These are phyloP conservation scores for Suhomyces tanzawaensis DNA, from an alignment of 805 yeast genomes.

Conservation along the genomic window DNA sequence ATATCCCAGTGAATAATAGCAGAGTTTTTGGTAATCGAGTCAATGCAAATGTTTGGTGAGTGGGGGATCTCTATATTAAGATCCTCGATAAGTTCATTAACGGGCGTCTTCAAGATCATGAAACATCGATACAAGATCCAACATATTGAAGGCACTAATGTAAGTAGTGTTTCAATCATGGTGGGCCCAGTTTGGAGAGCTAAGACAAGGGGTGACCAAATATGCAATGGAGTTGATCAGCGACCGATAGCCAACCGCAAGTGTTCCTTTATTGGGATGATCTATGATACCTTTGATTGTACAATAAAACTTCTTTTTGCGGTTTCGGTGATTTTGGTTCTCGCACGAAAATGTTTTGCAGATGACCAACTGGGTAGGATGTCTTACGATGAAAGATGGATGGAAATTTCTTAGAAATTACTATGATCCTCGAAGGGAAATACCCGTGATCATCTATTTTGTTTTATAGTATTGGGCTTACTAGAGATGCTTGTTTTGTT, in stretches of 20 bases:
- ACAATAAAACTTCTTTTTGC: conserved; percentile 1
- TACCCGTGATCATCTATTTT: too few species aligned
- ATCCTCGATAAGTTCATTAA: conserved; percentile 44
- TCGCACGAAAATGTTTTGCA: background rate
- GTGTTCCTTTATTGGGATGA: too few species aligned
- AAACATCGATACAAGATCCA: conserved; percentile 43
- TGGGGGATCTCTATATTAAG: conserved; percentile 55
- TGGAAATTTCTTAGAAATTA: too few species aligned
- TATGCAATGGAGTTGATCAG: too few species aligned
- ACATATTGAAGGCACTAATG: conserved; percentile 30
- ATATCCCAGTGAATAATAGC: conserved; percentile 59
- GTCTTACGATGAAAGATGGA: too few species aligned
- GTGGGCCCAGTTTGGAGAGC: too few species aligned
- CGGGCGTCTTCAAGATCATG: conserved; percentile 41
- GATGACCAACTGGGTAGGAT: background rate
- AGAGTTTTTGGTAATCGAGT: conserved; percentile 44
- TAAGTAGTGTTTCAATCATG: conserved; percentile 26
- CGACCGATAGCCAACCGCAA: too few species aligned
- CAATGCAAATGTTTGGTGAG: conserved; percentile 54
- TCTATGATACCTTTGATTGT: too few species aligned
- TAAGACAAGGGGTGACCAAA: too few species aligned
- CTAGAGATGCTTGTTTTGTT: too few species aligned
- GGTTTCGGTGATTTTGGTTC: background rate
- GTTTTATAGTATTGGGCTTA: too few species aligned
- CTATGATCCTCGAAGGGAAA: too few species aligned